These are phyloP conservation scores for Yamadazyma takamatsuzukensis DNA, from an alignment of 805 yeast species.

Conservation along the genomic window DNA sequence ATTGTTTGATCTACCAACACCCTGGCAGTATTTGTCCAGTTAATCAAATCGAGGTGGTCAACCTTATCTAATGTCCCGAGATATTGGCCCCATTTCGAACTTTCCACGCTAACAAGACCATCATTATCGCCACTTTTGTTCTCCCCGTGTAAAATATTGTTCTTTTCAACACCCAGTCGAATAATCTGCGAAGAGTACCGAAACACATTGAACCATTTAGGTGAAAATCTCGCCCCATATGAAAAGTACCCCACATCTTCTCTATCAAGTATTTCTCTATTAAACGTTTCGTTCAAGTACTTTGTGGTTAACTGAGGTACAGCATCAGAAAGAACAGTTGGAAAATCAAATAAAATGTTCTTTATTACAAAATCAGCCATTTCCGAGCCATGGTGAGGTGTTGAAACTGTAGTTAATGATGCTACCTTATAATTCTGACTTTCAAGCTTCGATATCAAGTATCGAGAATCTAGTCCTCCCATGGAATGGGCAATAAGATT, in stretches of 20 bases:
- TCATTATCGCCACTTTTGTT: conserved; percentile 57
- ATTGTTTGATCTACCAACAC: conserved; percentile 27
- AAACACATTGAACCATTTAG: conserved; percentile 60
- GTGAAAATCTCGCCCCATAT: conserved; percentile 73
- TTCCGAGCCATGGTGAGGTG: conserved; percentile 87
- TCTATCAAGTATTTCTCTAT: conserved; percentile 47
- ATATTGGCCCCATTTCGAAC: conserved; percentile 82
- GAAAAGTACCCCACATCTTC: conserved; percentile 72
- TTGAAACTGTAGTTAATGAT: conserved; percentile 78
- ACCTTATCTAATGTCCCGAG: conserved; percentile 73
- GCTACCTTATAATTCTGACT: conserved; percentile 53
- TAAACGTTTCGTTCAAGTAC: conserved; percentile 52
- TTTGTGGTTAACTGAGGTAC: conserved; percentile 66
- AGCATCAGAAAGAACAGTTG: conserved; percentile 23
- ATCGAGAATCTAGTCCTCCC: conserved; percentile 91
- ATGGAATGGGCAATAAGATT: conserved; percentile 86
- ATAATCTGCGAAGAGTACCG: conserved; percentile 62
- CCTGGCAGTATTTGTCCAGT: conserved; percentile 64
- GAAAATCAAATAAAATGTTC: conserved; percentile 3
- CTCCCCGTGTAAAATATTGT: conserved; percentile 6
- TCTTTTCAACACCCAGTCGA: conserved; percentile 17
- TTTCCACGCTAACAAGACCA: conserved; percentile 77
- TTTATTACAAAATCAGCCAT: conserved; percentile 64
- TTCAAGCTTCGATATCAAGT: conserved; percentile 53
- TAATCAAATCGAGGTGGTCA: conserved; percentile 83